Evolutionary conservation across 2,329 filamentous ascomycete species (phyloP), one percentile per base, ranked within the genome.

Genomic region (Fusarium mangiferae): DNA sequence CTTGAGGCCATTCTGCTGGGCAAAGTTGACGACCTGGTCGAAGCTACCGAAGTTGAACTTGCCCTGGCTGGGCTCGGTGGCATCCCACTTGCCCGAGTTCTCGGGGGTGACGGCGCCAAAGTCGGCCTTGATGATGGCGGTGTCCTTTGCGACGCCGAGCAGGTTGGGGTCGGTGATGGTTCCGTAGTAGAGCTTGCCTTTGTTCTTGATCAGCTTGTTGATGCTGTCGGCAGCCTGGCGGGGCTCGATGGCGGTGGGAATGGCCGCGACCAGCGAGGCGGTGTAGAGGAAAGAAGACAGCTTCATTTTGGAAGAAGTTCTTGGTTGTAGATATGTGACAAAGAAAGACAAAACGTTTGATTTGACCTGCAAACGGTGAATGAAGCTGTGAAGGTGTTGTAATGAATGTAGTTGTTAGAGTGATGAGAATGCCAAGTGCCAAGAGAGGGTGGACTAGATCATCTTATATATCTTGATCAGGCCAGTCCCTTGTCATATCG

Each of bases 11-110:
- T 92, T 90, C 62, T 80, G 76, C 4, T 78, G 78, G 7, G 90
- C 90, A 81, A 85, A 92, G 81, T 89, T 82, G 70, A 92, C 89
- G 24, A 91, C 84, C 78, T 86, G 86, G 80, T 92, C 91, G 24
- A 88, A 85, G 20, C 80, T 81, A 88, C 79, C 81, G 72, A 90
- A 91, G 74, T 84, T 90, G 86, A 90, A 93, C 6, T 75, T 78
- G 68, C 86, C 87, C 85, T 82, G 20, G 44, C 61, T 28, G 62
- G 35, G 67, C 59, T 70, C 45, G 4, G 46, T 70, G 28, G 87
- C 83, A 72, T 92, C 89, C 90, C 90, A 93, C 82, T 93, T 93
- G 87, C 92, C 91, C 78, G 85, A 89, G 85, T 93, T 93, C 84
- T 93, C 91, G 8, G 89, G 88, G 0, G 91, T 92, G 30, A 93